phyloP scores from a whole-genome alignment of 345 rosid genomes.

The Passiflora organensis region DNA sequence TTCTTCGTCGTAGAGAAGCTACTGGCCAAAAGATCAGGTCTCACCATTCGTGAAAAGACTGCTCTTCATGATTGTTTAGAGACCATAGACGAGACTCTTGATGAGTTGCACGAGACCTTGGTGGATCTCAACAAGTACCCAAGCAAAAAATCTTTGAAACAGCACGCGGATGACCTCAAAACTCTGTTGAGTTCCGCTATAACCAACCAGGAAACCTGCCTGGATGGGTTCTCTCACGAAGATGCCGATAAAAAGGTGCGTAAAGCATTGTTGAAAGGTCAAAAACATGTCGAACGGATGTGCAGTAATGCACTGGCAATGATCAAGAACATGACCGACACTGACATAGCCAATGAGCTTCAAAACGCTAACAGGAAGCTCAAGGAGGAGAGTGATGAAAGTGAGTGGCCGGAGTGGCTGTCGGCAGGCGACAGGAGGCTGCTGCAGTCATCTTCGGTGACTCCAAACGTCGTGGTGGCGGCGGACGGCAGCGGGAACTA shows the following conservation, averaged over 20 bases:
- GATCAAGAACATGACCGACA: constrained; percentile 65
- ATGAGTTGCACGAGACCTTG: constrained; percentile 53
- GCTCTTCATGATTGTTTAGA: constrained; percentile 90
- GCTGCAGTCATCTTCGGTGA: constrained; percentile 56
- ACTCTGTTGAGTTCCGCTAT: constrained; percentile 81
- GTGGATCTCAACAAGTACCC: constrained; percentile 65
- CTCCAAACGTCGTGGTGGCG: constrained; percentile 64
- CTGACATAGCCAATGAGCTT: constrained; percentile 41
- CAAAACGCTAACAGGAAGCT: constrained; percentile 37
- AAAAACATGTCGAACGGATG: constrained; percentile 47
- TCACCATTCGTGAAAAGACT: constrained; percentile 52
- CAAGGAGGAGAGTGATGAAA: constrained; percentile 18
- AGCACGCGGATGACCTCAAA: constrained; percentile 78
- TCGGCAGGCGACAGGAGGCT: constrained; percentile 56
- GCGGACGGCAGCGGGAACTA: constrained; percentile 79
- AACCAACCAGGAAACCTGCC: constrained; percentile 79
- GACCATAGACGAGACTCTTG: constrained; percentile 79
- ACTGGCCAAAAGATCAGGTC: neutral
- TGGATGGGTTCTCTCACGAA: constrained; percentile 77
- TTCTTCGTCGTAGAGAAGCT: constrained; percentile 29
- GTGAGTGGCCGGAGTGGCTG: constrained; percentile 75
- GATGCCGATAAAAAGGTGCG: constrained; percentile 48
- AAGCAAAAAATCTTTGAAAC: constrained; percentile 44
- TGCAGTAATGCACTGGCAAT: constrained; percentile 59
- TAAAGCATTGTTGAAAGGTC: constrained; percentile 30